Evolutionary conservation across 306 rosid genomes (phyloP).

Genomic region (Sindora glabra): DNA sequence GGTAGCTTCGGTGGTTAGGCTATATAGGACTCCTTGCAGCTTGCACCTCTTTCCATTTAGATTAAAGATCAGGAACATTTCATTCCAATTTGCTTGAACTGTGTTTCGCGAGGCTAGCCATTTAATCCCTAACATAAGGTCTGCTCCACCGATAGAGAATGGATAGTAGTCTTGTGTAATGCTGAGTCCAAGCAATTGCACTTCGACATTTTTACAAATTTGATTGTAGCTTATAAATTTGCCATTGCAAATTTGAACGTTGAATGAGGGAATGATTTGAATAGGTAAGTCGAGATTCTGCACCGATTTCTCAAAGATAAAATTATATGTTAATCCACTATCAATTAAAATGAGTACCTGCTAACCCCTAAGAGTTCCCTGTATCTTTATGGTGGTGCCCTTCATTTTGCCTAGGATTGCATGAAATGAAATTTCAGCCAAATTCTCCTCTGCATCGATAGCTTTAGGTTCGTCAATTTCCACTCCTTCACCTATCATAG

Average conservation of each 20-base stretch:
- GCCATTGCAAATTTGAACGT: not conserved
- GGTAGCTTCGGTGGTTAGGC: not conserved
- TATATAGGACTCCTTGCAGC: not conserved
- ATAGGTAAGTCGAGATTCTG: not conserved
- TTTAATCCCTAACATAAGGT: not conserved
- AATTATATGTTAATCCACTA: not conserved
- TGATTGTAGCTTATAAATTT: not conserved
- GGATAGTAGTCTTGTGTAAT: not conserved
- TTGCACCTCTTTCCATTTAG: not conserved
- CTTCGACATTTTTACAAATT: not conserved
- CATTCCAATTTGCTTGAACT: not conserved
- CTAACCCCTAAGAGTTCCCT: not conserved
- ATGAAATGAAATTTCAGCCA: not conserved
- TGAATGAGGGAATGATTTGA: not conserved
- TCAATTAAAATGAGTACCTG: not conserved
- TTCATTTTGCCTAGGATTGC: not conserved
- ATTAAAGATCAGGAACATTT: not conserved
- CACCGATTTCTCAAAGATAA: not conserved
- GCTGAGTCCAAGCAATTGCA: not conserved
- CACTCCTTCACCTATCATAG: not conserved
- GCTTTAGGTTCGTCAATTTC: not conserved
- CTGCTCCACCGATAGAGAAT: not conserved
- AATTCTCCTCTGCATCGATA: not conserved
- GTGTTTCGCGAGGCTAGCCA: not conserved
- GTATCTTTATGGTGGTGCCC: not conserved